Base-by-base conservation (phyloP, 106 monocot genomes). In the Dioscorea alata region DNA sequence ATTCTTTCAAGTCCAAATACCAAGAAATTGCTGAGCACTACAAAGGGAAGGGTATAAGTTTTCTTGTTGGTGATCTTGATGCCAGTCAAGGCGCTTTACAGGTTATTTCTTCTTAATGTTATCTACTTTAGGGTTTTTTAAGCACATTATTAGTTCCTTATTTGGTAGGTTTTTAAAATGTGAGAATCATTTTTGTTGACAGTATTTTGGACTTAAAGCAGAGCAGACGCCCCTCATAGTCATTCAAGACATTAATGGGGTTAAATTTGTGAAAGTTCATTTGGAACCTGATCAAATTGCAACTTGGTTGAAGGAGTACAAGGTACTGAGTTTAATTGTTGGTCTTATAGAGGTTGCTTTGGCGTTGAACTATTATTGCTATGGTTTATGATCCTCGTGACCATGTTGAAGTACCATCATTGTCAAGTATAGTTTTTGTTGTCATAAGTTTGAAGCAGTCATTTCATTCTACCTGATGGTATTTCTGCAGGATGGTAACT, bases 41-140 rank as follows among this genome's bases (percentile, higher is more conserved):
- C 76, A 92, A 84, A 61, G 83, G 70, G 58, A 70, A 84, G 64
- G 69, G 75, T 6, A 56, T 92, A 53, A 84, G 76, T 63, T 97
- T 92, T 81, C 64, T 97, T 65, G 66, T 97, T 61, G 92, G 89
- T 71, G 92, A 92, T 72, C 51, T 89, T 84, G 87, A 92, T 8
- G 80, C 84, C 23, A 87, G 82, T 62, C 59, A 87, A 69, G 77
- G 82, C 63, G 92, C 92, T 48, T 81, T 97, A 57, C 78, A 97
- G 97, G 97, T 97, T 74, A 76, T 63, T 67, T 31, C 12, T 59
- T 12, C 53, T 16, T 6, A 74, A 22, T 32, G 8, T 33, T 48
- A 21, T 71, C 65, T 14, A 19, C 0, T 19, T 64, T 28, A 24
- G 33, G 0, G 33, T 25, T 49, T 23, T 61, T 12, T 10, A 42